phyloP scores from a whole-genome alignment of 2,329 filamentous ascomycete genomes.

The Claviceps sp. region DNA sequence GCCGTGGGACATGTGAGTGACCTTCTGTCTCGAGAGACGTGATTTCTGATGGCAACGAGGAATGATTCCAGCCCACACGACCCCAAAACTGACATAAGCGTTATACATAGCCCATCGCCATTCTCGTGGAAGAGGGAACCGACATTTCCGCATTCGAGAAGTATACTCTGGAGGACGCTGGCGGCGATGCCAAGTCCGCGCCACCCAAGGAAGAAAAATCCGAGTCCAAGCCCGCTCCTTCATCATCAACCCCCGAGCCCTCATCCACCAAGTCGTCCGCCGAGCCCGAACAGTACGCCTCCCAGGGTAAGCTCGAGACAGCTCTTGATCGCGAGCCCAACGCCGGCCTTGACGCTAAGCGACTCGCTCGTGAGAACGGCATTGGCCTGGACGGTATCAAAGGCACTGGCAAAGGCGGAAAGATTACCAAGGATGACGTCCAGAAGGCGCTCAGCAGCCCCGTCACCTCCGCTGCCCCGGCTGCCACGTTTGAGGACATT shows the following conservation, averaged over 20 bases:
- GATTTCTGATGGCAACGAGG: no score
- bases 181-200: slow-evolving; percentile 57
- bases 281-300: slow-evolving; percentile 57
- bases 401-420: slow-evolving; percentile 73
- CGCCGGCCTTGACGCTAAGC: slow-evolving; percentile 60
- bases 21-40: slow-evolving; percentile 2
- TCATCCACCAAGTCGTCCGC: slow-evolving; percentile 24
- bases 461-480: slow-evolving; percentile 36
- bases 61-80: neutral
- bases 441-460: slow-evolving; percentile 64
- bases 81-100: slow-evolving; percentile 3
- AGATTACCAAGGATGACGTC: slow-evolving; percentile 84
- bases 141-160: slow-evolving; percentile 80
- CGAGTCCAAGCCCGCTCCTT: slow-evolving; percentile 44
- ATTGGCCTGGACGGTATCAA: slow-evolving; percentile 67
- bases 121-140: slow-evolving; percentile 82
- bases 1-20: slow-evolving; percentile 80
- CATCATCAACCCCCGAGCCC: slow-evolving; percentile 24
- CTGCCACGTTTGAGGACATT: slow-evolving; percentile 66
- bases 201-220: slow-evolving; percentile 54
- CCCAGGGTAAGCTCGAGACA: slow-evolving; percentile 67
- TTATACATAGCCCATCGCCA: slow-evolving; percentile 67
- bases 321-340: slow-evolving; percentile 71
- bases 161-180: slow-evolving; percentile 82
- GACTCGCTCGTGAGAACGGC: slow-evolving; percentile 73